Base-by-base conservation (phyloP, 2,329 filamentous ascomycete genomes). In the Corynespora cassiicola region DNA sequence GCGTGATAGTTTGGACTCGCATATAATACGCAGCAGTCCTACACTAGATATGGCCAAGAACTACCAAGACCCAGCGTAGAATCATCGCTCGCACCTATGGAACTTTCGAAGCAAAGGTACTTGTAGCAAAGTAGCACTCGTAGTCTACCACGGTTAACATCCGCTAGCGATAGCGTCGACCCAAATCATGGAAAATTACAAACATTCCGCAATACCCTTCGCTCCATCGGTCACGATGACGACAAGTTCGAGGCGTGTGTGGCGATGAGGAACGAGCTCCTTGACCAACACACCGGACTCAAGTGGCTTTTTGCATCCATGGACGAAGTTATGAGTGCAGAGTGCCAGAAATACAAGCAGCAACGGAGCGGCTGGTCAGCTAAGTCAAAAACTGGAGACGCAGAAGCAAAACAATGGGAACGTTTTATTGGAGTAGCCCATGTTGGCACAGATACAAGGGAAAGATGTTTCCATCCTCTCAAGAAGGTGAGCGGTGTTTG, bases 401-500 rank as follows among this genome's bases (percentile, higher is more conserved):
- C 31, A 15, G 35, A 52, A 28, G 30, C 28, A n/a, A 50, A 47
- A 23, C 26, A 42, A 25, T 52, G 30, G 46, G 32, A 45, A 38
- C 29, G 42, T 12, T 50, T 47, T 28, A 9, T 42, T 16, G 36
- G 38, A 10, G 38, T 41, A 10, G 45, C 36, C 23, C 15, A 27
- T 23, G 20, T 26, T 12, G 41, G 39, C 11, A 29, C 33, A 12
- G 34, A 19, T 14, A 29, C 40, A 18, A 54, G 32, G 22, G 44
- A 45, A 39, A 6, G 29, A 31, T 50, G 36, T 30, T 33, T 54
- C 11, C 36, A 35, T 32, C 40, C 41, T 26, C 45, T 54, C 18
- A 23, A 36, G 30, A 47, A 41, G 35, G 36, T 33, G 32, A 19
- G 34, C 27, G 20, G 20, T 15, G 33, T 20, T 24, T 52, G 32